A percentile compares a stretch with the other conserved stretches of the same genome.
phyloP scores from a whole-genome alignment of 805 yeast species.

The Metschnikowia vanudenii region DNA sequence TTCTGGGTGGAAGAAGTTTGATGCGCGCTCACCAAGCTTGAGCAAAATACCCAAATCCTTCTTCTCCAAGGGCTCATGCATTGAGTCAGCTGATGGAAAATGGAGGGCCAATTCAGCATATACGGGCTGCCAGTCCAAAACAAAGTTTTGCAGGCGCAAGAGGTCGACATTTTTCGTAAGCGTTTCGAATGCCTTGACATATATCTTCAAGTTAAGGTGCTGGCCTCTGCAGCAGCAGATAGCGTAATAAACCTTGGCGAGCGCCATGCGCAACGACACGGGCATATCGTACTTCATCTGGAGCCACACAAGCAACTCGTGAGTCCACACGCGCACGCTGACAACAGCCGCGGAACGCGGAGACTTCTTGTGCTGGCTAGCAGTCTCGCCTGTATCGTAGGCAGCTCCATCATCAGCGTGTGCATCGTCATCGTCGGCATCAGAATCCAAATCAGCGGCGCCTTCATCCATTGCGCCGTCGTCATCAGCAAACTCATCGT shows the following conservation, averaged over 20 bases:
- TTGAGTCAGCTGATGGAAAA: slow-evolving; percentile 37
- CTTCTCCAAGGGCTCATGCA: slow-evolving; percentile 48
- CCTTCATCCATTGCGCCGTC: slow-evolving; percentile 26
- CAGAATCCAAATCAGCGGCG: slow-evolving; percentile 44
- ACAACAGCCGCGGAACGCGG: slow-evolving; percentile 72
- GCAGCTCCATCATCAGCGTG: slow-evolving; percentile 35
- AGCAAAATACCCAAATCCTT: slow-evolving; percentile 48
- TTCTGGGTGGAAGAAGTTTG: slow-evolving; percentile 50
- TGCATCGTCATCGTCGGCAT: slow-evolving; percentile 34
- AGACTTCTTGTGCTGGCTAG: slow-evolving; percentile 57
- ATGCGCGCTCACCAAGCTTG: slow-evolving; percentile 53
- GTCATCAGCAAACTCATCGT: slow-evolving; percentile 28
- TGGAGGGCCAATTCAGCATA: slow-evolving; percentile 34
- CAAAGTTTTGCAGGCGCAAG: slow-evolving; percentile 40
- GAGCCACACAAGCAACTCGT: slow-evolving; percentile 75
- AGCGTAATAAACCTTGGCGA: slow-evolving; percentile 69
- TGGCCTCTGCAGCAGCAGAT: slow-evolving; percentile 75
- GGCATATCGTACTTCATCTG: slow-evolving; percentile 82
- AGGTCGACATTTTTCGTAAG: slow-evolving; percentile 49
- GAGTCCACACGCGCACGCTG: slow-evolving; percentile 80
- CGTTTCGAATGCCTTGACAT: slow-evolving; percentile 57
- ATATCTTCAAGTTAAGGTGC: slow-evolving; percentile 54
- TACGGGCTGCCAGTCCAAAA: slow-evolving; percentile 52
- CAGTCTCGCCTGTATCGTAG: slow-evolving; percentile 31
- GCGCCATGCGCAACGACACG: slow-evolving; percentile 51